Evolutionary conservation across 352 stramenopile species (phyloP), one percentile per base, ranked within the genome.

Genomic region (Phytophthora sojae): DNA sequence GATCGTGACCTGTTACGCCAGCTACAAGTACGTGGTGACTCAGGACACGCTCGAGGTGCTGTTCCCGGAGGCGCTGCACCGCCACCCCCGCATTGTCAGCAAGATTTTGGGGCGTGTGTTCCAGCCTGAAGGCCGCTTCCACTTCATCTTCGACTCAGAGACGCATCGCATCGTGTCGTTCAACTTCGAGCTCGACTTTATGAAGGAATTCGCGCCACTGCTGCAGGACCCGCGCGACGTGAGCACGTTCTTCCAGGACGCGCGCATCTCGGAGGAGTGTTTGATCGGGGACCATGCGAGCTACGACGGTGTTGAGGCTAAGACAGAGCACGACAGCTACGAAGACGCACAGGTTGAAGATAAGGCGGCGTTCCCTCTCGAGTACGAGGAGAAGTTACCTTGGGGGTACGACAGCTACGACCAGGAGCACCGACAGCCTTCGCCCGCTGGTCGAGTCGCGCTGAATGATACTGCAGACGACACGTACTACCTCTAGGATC

Each of bases 211-310:
- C 35, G 61, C 80, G 6, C 59, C 58, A 0, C 52, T 91, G 25
- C 69, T 91, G 44, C 76, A 67, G 25, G 71, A 89, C 25, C 73
- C 81, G 1, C 45, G 56, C 12, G 73, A 83, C 1, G 57, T 91
- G 2, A 80, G 72, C 15, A 35, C 72, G 5, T 49, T 91, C 32
- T 81, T 91, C 15, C 55, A 81, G 29, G 57, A 61, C 35, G 80
- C 82, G 29, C 67, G 71, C 59, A 83, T 90, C 30, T 80, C 78
- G 6, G 76, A 90, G 32, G 82, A 90, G 25, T 82, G 54, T 21
- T 62, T 85, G 49, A 90, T 90, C 19, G 82, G 82, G 1, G 82
- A 88, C 21, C 32, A 78, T 23, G 63, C 79, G 2, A 64, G 57
- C 37, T 82, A 85, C 57, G 37, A 68, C 26, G 64, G 57, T 15